Evolutionary conservation across 2,329 filamentous ascomycete genomes (phyloP).

Genomic region (Ceratocystis cacaofunesta): DNA sequence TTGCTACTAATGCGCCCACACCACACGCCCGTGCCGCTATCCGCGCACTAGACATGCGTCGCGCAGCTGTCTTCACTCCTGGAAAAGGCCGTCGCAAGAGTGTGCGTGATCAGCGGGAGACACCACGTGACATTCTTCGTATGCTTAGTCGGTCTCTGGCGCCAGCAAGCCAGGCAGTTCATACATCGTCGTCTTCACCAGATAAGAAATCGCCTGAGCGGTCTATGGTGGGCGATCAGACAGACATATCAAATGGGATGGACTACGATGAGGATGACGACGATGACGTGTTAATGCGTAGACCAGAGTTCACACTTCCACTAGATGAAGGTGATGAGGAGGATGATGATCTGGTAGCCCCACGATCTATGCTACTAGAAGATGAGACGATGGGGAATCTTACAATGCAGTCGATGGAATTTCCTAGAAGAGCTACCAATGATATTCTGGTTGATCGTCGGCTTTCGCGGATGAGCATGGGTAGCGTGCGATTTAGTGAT

Average conservation of each 20-base stretch:
- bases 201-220: slow-evolving; percentile 20
- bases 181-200: slow-evolving; percentile 32
- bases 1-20: slow-evolving; percentile 30
- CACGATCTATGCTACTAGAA: slow-evolving; percentile 39
- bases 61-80: slow-evolving; percentile 45
- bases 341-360: slow-evolving; percentile 37
- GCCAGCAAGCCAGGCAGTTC: slow-evolving; percentile 30
- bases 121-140: slow-evolving; percentile 38
- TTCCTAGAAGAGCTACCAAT: slow-evolving; percentile 37
- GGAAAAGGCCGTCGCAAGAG: slow-evolving; percentile 44
- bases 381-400: slow-evolving; percentile 39
- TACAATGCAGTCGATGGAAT: slow-evolving; percentile 44
- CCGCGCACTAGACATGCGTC: slow-evolving; percentile 42
- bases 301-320: slow-evolving; percentile 41
- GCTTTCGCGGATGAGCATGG: slow-evolving; percentile 39
- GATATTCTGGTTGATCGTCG: slow-evolving; percentile 31
- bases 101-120: slow-evolving; percentile 40
- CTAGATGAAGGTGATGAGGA: slow-evolving; percentile 34
- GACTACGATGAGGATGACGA: slow-evolving; percentile 31
- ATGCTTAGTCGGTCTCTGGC: slow-evolving; percentile 41
- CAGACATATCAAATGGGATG: slow-evolving; percentile 15
- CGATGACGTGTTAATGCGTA: slow-evolving; percentile 34
- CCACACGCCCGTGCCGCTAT: slow-evolving; percentile 48
- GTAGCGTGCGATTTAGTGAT: slow-evolving; percentile 40
- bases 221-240: slow-evolving; percentile 19